Evolutionary conservation across 225 moss, liverwort and hornwort genomes (phyloP), one percentile per base, ranked within the genome.

Genomic region (Sphagnum tenellum): DNA sequence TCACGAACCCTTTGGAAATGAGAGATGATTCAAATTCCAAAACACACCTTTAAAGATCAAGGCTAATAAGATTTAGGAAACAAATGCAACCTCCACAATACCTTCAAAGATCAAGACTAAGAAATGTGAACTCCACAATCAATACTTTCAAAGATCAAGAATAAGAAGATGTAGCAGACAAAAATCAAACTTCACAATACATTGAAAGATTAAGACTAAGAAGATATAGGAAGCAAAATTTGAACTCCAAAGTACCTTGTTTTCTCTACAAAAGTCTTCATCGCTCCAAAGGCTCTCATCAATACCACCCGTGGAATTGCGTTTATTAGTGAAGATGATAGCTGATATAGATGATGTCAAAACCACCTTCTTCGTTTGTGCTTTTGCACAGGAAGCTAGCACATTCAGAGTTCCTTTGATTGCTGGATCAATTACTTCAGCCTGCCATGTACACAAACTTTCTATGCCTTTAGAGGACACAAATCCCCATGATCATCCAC

Each of bases 221-320:
- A 29, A 29, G 29, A 29, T 29, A 29, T 29, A 29, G 29, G 29
- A 29, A 29, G 29, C 29, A 29, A 1, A 29, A 29, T 1, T 0
- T 29, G 14, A 54, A 14, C 48, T 47, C 58, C n/a, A n/a, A 56
- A 47, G 46, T 53, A 89, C 89, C 89, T 88, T 7, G 0, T 70
- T 70, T 64, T 77, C 69, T 52, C 72, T 79, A 72, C 81, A 83
- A 0, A 7, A 2, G 3, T 90, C 86, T 8, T 74, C 72, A 55
- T 93, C 93, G 61, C 77, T 88, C 80, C 86, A 93, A 77, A 76
- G 84, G 66, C 76, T 76, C 69, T 93, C 92, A 55, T 93, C 89
- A 47, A 84, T 70, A 44, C 81, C 74, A 48, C 75, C 78, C 29
- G 72, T 77, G 14, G 74, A 65, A 6, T 8, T 3, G 45, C 62